A percentile compares a stretch with the other conserved stretches of the same genome.
Evolutionary conservation across 331 rosid species (phyloP).

Genomic region (Ulmus americana): DNA sequence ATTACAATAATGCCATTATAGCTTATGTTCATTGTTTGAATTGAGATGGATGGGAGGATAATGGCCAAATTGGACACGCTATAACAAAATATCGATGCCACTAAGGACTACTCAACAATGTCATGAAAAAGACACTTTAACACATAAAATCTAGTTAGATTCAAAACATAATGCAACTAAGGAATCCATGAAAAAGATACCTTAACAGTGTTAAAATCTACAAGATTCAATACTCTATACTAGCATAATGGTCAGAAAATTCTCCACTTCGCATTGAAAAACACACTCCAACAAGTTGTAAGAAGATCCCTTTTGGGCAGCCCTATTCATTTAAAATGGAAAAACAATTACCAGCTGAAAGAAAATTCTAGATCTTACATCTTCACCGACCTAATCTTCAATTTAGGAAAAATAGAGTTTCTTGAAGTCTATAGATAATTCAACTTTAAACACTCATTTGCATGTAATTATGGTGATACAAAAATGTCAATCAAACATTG

Average conservation of each 20-base stretch:
- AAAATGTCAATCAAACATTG: too few relatives aligned
- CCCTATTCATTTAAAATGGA: slow-evolving; percentile 28
- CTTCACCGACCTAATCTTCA: not conserved
- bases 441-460: not conserved
- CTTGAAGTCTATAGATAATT: not conserved
- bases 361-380: slow-evolving; percentile 3
- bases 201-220: not conserved
- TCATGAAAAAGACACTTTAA: not conserved
- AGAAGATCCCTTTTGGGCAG: slow-evolving; percentile 59
- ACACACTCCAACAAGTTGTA: slow-evolving; percentile 73
- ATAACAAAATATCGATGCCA: not conserved
- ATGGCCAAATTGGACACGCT: not conserved
- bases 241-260: too few relatives aligned
- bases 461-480: too few relatives aligned
- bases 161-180: too few relatives aligned
- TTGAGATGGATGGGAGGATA: not conserved
- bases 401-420: not conserved
- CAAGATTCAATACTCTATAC: not conserved
- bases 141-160: not conserved
- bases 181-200: too few relatives aligned
- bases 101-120: not conserved
- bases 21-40: slow-evolving; percentile 1
- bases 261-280: slow-evolving; percentile 57
- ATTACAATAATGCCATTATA: not conserved
- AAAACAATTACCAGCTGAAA: slow-evolving; percentile 7